Percentiles rank a stretch among this genome's conserved stretches.
phyloP scores from a whole-genome alignment of 495 filamentous ascomycete species.

The Pyrenopolyporus hunteri region DNA sequence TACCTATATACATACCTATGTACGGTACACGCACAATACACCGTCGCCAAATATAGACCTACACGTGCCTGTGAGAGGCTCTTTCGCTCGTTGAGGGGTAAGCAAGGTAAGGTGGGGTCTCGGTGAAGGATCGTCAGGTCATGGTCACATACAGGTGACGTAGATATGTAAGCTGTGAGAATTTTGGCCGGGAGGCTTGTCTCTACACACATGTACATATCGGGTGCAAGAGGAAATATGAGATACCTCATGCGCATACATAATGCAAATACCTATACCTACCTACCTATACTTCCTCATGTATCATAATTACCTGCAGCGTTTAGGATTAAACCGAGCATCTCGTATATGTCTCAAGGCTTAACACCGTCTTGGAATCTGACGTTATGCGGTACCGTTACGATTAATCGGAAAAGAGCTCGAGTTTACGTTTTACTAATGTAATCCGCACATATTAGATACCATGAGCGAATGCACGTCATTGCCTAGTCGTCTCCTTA shows the following conservation, averaged over 20 bases:
- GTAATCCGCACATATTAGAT: no score
- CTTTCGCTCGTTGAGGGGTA: slow-evolving; percentile 34
- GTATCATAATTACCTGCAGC: no score
- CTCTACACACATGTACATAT: no score
- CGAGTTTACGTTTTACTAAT: background rate
- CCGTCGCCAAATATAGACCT: slow-evolving; percentile 17
- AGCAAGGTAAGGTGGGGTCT: slow-evolving; percentile 24
- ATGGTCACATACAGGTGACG: slow-evolving; percentile 35
- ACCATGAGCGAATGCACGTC: slow-evolving; percentile 14
- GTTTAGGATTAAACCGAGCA: no score
- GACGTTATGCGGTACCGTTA: no score
- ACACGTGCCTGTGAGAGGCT: slow-evolving; percentile 27
- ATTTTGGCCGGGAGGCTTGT: slow-evolving; percentile 21
- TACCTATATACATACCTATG: background rate
- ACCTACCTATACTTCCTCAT: no score
- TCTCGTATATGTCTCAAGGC: no score
- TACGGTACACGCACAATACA: no score
- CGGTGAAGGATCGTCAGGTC: slow-evolving; percentile 36
- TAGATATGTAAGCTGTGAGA: slow-evolving; percentile 9
- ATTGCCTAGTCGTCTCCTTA: background rate
- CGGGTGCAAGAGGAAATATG: no score
- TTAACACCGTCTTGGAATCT: no score
- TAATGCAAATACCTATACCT: no score
- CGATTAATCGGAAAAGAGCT: background rate
- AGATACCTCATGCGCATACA: no score